phyloP scores from a whole-genome alignment of 176 grass and related monocot genomes.

The Elaeis guineensis region DNA sequence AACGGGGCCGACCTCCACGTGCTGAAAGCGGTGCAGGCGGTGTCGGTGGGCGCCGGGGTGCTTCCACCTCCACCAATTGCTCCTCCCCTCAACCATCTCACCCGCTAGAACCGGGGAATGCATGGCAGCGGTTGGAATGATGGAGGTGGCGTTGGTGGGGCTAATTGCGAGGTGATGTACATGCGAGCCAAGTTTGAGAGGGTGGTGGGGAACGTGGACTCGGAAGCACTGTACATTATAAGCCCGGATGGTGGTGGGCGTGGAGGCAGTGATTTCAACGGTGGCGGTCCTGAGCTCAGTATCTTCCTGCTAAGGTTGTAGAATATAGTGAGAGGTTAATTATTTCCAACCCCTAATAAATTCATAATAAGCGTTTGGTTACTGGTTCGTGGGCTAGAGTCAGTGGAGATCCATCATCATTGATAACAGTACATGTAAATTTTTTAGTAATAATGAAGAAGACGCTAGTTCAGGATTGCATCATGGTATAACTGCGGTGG shows the following conservation, averaged over 20 bases:
- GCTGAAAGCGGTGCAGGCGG: slow-evolving; percentile 8
- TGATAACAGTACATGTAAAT: no score
- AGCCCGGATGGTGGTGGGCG: not conserved
- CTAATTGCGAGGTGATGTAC: slow-evolving; percentile 9
- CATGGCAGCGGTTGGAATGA: not conserved
- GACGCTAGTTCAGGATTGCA: no score
- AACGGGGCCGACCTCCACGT: slow-evolving; percentile 5
- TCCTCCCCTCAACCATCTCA: not conserved
- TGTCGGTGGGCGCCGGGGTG: slow-evolving; percentile 6
- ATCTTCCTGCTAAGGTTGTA: slow-evolving; percentile 13
- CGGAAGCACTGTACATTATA: slow-evolving; percentile 14
- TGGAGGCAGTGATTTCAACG: not conserved
- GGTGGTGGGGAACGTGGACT: slow-evolving; percentile 8
- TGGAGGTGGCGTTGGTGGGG: no score
- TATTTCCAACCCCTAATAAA: no score
- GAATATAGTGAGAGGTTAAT: not conserved
- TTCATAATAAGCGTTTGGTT: no score
- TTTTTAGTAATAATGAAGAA: no score
- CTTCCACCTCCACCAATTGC: not conserved
- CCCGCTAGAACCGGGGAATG: not conserved
- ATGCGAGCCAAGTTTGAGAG: slow-evolving; percentile 12
- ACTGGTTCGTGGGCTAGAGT: no score
- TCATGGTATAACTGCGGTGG: no score
- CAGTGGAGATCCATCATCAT: no score
- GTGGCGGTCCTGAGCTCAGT: slow-evolving; percentile 1